Conservation (phyloP, 257 asterid species). For the Avicennia marina region DNA sequence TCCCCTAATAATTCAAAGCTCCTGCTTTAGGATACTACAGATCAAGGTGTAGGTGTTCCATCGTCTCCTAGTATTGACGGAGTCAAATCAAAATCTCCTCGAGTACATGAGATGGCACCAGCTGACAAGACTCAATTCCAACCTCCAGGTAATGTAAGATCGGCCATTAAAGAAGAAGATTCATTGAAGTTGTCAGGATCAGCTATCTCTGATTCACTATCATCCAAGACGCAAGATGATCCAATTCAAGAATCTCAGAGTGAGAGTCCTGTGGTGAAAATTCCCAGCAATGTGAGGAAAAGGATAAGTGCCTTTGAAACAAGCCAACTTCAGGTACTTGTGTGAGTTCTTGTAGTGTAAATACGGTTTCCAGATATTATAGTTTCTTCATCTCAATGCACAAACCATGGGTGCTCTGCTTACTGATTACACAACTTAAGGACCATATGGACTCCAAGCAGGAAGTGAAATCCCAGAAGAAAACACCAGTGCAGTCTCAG, state of each 20-base stretch:
- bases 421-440: constrained; percentile 7
- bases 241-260: constrained; percentile 12
- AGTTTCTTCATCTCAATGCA: neutral
- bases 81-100: constrained; percentile 21
- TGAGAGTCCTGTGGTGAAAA: constrained; percentile 24
- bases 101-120: constrained; percentile 17
- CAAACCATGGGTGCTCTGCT: neutral
- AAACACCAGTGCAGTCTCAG: constrained; percentile 40
- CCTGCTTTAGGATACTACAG: constrained; percentile 68
- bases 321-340: constrained; percentile 55
- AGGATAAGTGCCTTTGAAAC: constrained; percentile 79
- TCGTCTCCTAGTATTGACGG: constrained; percentile 30
- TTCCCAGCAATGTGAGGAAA: constrained; percentile 62
- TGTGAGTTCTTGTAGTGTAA: constrained; percentile 1
- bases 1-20: constrained; percentile 26
- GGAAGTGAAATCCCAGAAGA: constrained; percentile 41
- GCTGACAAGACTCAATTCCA: constrained; percentile 25
- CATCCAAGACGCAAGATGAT: constrained; percentile 15
- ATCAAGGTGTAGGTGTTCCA: constrained; percentile 35
- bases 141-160: constrained; percentile 13
- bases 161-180: constrained; percentile 25
- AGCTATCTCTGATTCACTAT: constrained; percentile 14
- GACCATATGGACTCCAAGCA: constrained; percentile 30
- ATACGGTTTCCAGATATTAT: constrained; percentile 6
- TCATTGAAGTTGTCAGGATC: constrained; percentile 22